phyloP scores from a whole-genome alignment of 2,329 filamentous ascomycete genomes.

The Alternaria brassicae region DNA sequence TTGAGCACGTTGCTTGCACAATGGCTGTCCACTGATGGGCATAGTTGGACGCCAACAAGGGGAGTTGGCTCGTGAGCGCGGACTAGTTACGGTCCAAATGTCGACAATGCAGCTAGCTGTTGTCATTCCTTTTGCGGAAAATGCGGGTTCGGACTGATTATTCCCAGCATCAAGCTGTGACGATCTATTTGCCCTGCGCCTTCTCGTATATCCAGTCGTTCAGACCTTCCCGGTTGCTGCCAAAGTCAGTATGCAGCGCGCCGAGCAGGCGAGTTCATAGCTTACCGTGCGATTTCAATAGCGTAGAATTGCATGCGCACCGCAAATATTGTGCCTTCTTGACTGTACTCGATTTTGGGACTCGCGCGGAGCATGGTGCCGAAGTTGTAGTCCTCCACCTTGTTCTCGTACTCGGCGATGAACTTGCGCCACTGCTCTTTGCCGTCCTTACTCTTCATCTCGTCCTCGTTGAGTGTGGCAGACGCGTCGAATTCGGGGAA shows the following conservation, averaged over 20 bases:
- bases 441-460: slow-evolving; percentile 96
- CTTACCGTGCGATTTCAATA: slow-evolving; percentile 73
- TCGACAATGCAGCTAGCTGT: slow-evolving; percentile 11
- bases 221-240: slow-evolving; percentile 79
- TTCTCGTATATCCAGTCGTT: slow-evolving; percentile 98
- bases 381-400: slow-evolving; percentile 97
- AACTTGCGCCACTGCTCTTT: slow-evolving; percentile 96
- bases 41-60: slow-evolving; percentile 7
- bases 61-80: slow-evolving; percentile 2
- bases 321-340: slow-evolving; percentile 90
- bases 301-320: slow-evolving; percentile 86
- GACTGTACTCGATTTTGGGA: slow-evolving; percentile 82
- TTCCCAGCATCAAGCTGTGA: background rate
- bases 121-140: background rate
- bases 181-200: slow-evolving; percentile 59
- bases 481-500: slow-evolving; percentile 93
- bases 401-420: slow-evolving; percentile 92
- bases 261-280: slow-evolving; percentile 4
- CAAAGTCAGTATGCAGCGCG: slow-evolving; percentile 24
- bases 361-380: slow-evolving; percentile 87
- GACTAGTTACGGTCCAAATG: slow-evolving; percentile 6
- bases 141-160: background rate
- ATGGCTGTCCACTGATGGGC: background rate
- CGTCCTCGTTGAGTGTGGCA: slow-evolving; percentile 81
- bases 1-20: background rate